Evolutionary conservation across 306 rosid species (phyloP).

Genomic region (Carpinus fangiana): DNA sequence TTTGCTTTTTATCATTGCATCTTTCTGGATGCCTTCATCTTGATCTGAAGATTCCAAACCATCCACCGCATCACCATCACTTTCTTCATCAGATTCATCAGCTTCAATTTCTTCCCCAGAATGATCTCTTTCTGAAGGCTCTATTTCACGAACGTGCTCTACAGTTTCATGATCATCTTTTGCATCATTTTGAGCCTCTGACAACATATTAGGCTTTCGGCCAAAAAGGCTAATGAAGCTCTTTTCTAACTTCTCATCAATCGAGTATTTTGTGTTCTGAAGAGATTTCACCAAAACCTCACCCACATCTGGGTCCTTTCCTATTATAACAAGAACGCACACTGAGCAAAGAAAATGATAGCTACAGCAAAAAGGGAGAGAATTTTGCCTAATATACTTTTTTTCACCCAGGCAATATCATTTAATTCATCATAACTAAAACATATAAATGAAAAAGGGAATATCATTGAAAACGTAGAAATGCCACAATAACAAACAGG

Average conservation of each 20-base stretch:
- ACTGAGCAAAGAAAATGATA: conserved; percentile 15
- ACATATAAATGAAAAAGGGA: background rate
- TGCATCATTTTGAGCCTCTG: conserved; percentile 39
- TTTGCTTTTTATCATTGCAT: conserved; percentile 22
- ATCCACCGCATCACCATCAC: conserved; percentile 38
- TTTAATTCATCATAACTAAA: background rate
- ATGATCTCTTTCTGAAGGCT: conserved; percentile 34
- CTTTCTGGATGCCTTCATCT: conserved; percentile 34
- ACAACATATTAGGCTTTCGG: conserved; percentile 37
- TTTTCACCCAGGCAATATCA: background rate
- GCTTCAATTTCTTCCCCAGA: conserved; percentile 30
- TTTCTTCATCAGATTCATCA: conserved; percentile 38
- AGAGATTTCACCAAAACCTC: conserved; percentile 78
- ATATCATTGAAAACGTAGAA: background rate
- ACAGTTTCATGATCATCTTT: conserved; percentile 31
- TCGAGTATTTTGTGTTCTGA: conserved; percentile 72
- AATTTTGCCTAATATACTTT: background rate
- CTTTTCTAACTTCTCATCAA: conserved; percentile 80
- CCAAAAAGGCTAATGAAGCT: conserved; percentile 59
- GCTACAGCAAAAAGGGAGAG: conserved; percentile 5
- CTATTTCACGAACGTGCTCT: conserved; percentile 30
- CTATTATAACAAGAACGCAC: conserved; percentile 42
- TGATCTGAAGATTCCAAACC: conserved; percentile 53
- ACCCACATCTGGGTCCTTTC: conserved; percentile 71
- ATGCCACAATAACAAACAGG: background rate